These are phyloP conservation scores for Sphagnum magellanicum DNA, from an alignment of 228 moss, liverwort and hornwort species.

Conservation along the genomic window DNA sequence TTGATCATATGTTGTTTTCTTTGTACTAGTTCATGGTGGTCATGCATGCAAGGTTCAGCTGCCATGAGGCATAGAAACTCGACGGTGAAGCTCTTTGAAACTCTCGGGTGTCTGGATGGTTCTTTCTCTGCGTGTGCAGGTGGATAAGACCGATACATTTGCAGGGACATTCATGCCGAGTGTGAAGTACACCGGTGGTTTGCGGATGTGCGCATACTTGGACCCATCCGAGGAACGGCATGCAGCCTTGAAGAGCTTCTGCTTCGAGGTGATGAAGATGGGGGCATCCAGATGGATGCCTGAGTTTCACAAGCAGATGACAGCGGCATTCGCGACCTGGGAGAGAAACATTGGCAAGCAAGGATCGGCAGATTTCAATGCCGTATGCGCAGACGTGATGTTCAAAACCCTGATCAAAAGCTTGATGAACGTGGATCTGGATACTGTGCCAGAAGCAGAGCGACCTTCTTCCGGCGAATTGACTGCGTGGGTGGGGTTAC, in stretches of 20 bases:
- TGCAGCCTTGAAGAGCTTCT: conserved; percentile 16
- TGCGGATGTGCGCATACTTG: conserved; percentile 24
- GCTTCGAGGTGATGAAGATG: conserved; percentile 12
- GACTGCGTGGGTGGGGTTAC: conserved; percentile 12
- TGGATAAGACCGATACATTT: conserved; percentile 34
- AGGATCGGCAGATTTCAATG: conserved; percentile 15
- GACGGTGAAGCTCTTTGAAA: too few relatives aligned
- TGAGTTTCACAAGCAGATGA: conserved; percentile 1
- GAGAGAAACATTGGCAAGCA: conserved; percentile 14
- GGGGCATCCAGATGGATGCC: conserved; percentile 13
- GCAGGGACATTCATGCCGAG: conserved; percentile 29
- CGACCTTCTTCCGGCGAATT: conserved; percentile 15
- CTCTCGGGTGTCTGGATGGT: too few relatives aligned
- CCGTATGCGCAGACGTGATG: background rate
- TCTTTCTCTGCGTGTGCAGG: conserved; percentile 5
- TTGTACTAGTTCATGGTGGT: conserved; percentile 23
- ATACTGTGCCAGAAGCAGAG: conserved; percentile 19
- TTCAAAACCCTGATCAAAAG: conserved; percentile 22
- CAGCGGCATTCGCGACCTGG: conserved; percentile 9
- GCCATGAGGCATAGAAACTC: background rate
- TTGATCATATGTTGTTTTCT: conserved; percentile 11
- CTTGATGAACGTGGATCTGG: conserved; percentile 2
- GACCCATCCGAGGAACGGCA: conserved; percentile 46
- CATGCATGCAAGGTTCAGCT: conserved; percentile 26
- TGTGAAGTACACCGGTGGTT: conserved; percentile 22